Evolutionary conservation across 768 basidiomycete genomes (phyloP), one percentile per base, ranked within the genome.

Genomic region (Leucocoprinus birnbaumii): DNA sequence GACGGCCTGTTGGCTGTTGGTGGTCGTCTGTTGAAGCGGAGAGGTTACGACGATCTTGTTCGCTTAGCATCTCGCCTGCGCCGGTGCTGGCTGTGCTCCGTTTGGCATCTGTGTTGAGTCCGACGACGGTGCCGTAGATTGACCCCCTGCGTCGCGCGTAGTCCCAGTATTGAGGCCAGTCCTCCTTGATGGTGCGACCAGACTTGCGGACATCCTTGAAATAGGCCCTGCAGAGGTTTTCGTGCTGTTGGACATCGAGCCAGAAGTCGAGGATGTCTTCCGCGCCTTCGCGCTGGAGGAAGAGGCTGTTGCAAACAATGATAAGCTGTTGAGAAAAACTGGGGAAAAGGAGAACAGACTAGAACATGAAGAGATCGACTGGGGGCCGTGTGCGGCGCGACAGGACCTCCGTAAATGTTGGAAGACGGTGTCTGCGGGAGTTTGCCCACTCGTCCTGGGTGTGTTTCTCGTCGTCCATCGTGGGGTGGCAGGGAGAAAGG

Each of bases 231-330:
- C 96, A 98, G 31, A 99, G 84, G 67, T 98, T 98, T 74, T 98
- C 97, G 68, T 99, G 97, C 72, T 98, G 97, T 63, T 97, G 94
- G 5, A 98, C 97, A 68, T 99, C 97, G 25, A 99, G 82, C 95
- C 96, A 98, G 64, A 98, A 98, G 69, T 99, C 97, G 43, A 99
- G 74, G 47, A 94, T 90, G 69, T 99, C 97, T 67, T 98, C 96
- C 52, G 92, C 85, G 22, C 93, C 91, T 72, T 99, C 96, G 34
- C 94, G 84, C 68, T 98, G 96, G 34, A 99, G 76, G 70, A 98
- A 98, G 57, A 98, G 82, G 72, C 96, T 97, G 60, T 24, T n/a
- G n/a, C n/a, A n/a, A n/a, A n/a, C n/a, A n/a, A n/a, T n/a, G n/a
- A n/a, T 11, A 31, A 31, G 31, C 31, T 31, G 31, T 31, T 31